Conservation (phyloP, 1,284 basidiomycete species). For the Apiotrichum montevideense region DNA sequence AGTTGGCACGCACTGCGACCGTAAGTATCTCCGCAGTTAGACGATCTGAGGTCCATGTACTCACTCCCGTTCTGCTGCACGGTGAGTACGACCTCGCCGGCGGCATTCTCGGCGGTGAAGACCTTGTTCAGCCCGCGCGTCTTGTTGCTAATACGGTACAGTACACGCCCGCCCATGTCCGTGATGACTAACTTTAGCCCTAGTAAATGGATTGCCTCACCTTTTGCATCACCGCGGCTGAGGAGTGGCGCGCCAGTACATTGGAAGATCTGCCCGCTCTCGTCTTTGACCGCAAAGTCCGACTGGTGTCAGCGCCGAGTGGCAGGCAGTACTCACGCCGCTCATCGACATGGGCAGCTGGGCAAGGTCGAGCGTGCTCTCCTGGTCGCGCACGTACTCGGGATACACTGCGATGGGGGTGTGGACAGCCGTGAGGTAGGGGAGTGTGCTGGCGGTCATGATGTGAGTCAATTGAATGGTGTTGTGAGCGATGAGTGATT, state of each 20-base stretch:
- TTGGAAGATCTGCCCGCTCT: background rate
- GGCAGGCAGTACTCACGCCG: constrained; percentile 1
- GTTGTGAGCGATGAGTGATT: no score
- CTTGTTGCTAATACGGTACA: constrained; percentile 37
- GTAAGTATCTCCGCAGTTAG: background rate
- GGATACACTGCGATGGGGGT: background rate
- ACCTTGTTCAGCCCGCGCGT: constrained; percentile 26
- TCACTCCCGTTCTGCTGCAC: constrained; percentile 23
- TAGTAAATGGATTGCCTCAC: background rate
- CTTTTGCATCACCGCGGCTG: constrained; percentile 4
- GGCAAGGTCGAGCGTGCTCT: constrained; percentile 24
- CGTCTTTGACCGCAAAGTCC: constrained; percentile 4
- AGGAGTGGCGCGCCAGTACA: constrained; percentile 2
- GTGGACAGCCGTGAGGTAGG: no score
- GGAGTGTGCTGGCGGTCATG: no score
- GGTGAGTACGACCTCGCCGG: constrained; percentile 31
- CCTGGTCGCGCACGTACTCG: background rate
- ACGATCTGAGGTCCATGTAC: background rate
- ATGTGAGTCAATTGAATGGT: no score
- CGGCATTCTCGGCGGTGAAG: constrained; percentile 27
- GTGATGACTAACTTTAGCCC: background rate
- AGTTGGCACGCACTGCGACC: constrained; percentile 34
- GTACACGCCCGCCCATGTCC: constrained; percentile 17
- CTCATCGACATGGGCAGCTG: constrained; percentile 18
- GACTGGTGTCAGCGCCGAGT: background rate